phyloP scores from a whole-genome alignment of 129 eudicot species.

The Lactuca sativa region DNA sequence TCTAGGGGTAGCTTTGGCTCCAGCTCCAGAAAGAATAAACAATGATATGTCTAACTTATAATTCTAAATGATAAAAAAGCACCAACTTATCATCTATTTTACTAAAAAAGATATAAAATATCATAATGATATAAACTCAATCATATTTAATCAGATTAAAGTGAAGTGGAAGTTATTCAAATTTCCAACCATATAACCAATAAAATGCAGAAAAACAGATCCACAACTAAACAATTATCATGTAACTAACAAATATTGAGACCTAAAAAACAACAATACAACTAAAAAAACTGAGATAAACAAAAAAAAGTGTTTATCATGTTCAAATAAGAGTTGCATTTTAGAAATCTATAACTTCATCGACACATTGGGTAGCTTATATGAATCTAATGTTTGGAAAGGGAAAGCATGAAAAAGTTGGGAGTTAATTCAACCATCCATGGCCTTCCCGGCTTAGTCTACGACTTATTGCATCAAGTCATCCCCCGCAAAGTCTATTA shows the following conservation, averaged over 20 bases:
- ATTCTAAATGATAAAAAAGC: no score
- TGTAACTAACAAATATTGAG: neutral
- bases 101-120: no score
- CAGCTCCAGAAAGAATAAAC: neutral
- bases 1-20: no score
- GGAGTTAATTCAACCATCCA: neutral
- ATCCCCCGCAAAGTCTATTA: neutral
- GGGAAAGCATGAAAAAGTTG: neutral
- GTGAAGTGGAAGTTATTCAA: neutral
- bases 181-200: neutral
- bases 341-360: no score
- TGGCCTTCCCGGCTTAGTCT: neutral
- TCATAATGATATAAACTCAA: no score
- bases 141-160: neutral
- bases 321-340: neutral
- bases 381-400: neutral
- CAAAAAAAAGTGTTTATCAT: neutral
- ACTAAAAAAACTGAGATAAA: neutral
- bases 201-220: neutral
- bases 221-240: neutral
- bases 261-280: neutral
- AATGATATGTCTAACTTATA: neutral
- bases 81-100: neutral
- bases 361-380: neutral
- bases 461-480: neutral